Evolutionary conservation across 208 protist species (phyloP), one percentile per base, ranked within the genome.

Genomic region (Crithidia bombi): DNA sequence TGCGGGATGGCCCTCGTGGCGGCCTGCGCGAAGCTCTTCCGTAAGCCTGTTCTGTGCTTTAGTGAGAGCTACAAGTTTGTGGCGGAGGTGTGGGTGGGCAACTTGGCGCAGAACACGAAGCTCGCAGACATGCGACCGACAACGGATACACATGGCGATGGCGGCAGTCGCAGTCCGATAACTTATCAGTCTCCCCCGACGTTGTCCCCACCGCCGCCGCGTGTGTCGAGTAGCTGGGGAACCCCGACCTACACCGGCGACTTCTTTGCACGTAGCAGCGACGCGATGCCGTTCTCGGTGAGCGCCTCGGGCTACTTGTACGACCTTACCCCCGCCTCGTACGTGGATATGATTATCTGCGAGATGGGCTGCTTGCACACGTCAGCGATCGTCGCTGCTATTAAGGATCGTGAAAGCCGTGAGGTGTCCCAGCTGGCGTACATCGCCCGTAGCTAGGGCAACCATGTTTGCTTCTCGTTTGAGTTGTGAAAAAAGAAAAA

Each of bases 1-100:
- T 89, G 88, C 32, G 98, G 98, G 36, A 99, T 97, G 1, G 91
- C 97, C 6, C 57, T 96, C 23, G 94, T 99, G 2, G 90, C 93
- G 7, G 89, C 98, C 43, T 93, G 95, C 36, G 98, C 98, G 9
- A 92, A 98, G 62, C 58, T 78, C 5, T 98, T 96, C 69, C 87
- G 95, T 44, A 94, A 98, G 57, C 98, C 98, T 19, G 96, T 99
- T 28, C 85, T 99, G 38, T 97, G 98, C 41, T 98, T 97, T 56
- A 98, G 95, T 61, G 98, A 99, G 75, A 98, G 96, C 36, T 99
- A 99, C 87, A 99, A 99, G 75, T 99, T 99, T 79, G 78, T 93
- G n/a, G 89, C 98, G 28, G 87, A 96, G 54, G 94, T 97, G 50
- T 98, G 97, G 85, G 74, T 99, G 1, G 98, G 98, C 47, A 96